These are phyloP conservation scores for Paecilomyces fulvus DNA, from an alignment of 2,329 filamentous ascomycete species.

Conservation along the genomic window DNA sequence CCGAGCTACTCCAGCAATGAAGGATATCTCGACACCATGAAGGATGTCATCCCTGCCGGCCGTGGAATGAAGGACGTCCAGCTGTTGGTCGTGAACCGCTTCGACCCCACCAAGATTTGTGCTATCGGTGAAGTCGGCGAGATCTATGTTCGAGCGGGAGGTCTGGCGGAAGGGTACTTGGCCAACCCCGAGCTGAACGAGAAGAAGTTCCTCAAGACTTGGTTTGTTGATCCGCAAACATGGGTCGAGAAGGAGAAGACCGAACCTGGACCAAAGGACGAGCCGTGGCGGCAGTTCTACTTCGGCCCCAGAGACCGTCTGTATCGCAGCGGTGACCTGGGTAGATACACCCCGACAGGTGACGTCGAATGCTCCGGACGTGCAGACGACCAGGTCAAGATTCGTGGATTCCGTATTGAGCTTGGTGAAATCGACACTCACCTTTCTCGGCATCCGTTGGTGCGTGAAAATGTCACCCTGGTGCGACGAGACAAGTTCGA, in stretches of 20 bases:
- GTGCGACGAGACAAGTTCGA: constrained; percentile 76
- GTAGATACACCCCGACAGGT: constrained; percentile 61
- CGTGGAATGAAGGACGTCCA: constrained; percentile 85
- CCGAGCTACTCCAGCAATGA: constrained; percentile 58
- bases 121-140: constrained; percentile 75
- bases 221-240: constrained; percentile 68
- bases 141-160: constrained; percentile 72
- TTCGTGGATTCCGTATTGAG: constrained; percentile 91
- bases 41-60: constrained; percentile 74
- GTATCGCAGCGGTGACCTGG: constrained; percentile 82
- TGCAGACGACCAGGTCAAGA: constrained; percentile 86
- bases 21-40: constrained; percentile 53
- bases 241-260: constrained; percentile 60
- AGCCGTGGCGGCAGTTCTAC: constrained; percentile 72
- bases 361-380: constrained; percentile 72
- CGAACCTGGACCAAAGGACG: constrained; percentile 41
- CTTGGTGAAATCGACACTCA: constrained; percentile 87
- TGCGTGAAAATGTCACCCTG: constrained; percentile 79
- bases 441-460: constrained; percentile 62
- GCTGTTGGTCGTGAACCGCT: constrained; percentile 70
- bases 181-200: constrained; percentile 54
- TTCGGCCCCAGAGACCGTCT: constrained; percentile 75
- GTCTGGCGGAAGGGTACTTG: constrained; percentile 74
- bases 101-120: constrained; percentile 60
- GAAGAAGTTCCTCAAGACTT: constrained; percentile 74